Evolutionary conservation across 257 asterid genomes (phyloP).

Genomic region (Solanum chmielewskii): DNA sequence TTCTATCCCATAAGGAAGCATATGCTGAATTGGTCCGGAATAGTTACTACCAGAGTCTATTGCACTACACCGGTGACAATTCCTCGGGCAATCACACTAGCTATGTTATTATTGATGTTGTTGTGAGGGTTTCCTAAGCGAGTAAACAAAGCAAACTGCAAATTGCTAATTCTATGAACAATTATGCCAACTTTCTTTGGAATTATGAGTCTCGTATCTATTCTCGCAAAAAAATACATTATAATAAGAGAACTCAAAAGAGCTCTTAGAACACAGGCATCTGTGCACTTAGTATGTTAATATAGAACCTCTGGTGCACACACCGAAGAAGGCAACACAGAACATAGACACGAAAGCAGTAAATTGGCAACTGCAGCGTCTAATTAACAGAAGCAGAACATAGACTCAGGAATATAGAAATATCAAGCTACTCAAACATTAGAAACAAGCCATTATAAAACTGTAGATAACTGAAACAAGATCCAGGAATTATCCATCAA

Average conservation of each 20-base stretch:
- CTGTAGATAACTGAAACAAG: background rate
- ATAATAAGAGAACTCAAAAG: background rate
- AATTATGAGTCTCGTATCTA: background rate
- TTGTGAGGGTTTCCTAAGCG: background rate
- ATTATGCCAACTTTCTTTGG: background rate
- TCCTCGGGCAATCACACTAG: no score
- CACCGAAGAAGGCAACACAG: background rate
- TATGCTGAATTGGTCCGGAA: background rate
- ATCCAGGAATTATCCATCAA: background rate
- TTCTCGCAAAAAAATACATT: no score
- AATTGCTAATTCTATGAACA: background rate
- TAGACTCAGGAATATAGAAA: background rate
- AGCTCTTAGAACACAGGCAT: background rate
- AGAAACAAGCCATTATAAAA: background rate
- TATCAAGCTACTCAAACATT: background rate
- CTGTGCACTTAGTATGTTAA: background rate
- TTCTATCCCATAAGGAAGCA: background rate
- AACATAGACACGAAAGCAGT: background rate
- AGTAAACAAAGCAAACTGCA: background rate
- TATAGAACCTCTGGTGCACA: background rate
- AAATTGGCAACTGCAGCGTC: no score
- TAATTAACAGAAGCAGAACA: no score
- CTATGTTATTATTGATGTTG: background rate
- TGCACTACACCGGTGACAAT: no score
- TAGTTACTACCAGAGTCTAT: background rate